Percentiles rank a stretch among this genome's conserved stretches.
These are phyloP conservation scores for Vitis amurensis DNA, from an alignment of 164 flowering plant species.

Conservation along the genomic window DNA sequence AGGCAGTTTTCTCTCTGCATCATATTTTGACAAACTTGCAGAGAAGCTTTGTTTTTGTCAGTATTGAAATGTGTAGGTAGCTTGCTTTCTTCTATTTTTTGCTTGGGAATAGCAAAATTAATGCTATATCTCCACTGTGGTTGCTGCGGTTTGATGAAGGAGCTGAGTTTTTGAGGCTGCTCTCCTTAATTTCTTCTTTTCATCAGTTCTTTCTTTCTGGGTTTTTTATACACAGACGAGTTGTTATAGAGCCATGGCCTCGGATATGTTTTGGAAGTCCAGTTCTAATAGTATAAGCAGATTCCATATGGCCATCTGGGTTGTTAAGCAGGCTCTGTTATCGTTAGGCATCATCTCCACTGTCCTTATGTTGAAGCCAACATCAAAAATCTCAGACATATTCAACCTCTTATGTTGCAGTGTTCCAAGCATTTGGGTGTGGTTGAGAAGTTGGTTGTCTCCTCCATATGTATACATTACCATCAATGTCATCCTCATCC, in stretches of 20 bases:
- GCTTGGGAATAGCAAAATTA: no score
- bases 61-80: no score
- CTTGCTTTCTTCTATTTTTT: no score
- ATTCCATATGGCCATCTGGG: conserved; percentile 16
- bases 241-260: not conserved
- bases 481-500: conserved; percentile 7
- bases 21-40: no score
- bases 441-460: conserved; percentile 17
- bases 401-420: conserved; percentile 8
- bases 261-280: not conserved
- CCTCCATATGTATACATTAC: conserved; percentile 28
- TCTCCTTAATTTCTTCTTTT: no score
- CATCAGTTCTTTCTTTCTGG: not conserved
- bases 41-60: no score
- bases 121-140: no score
- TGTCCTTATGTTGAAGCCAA: conserved; percentile 10
- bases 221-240: not conserved
- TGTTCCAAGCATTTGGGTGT: conserved; percentile 16
- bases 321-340: conserved; percentile 9
- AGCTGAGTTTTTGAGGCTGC: no score
- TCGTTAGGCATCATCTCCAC: conserved; percentile 13
- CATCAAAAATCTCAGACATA: conserved; percentile 15
- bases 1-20: no score
- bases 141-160: no score
- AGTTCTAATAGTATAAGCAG: not conserved